Percentiles rank a stretch among this genome's conserved stretches.
Evolutionary conservation across 176 grass and related monocot species (phyloP).

Genomic region (Elaeis guineensis): DNA sequence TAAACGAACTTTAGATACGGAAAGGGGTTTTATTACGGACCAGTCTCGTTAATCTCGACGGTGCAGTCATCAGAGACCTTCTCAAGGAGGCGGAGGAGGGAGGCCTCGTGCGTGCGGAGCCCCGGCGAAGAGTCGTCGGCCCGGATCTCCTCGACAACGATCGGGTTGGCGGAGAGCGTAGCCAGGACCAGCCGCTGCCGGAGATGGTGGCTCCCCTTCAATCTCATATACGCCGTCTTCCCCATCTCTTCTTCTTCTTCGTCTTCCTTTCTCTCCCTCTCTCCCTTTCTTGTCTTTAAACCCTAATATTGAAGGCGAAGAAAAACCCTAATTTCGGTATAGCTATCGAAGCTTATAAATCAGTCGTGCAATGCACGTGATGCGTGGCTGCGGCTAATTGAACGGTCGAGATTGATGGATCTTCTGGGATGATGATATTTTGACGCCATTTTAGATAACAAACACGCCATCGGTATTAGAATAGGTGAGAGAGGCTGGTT

Average conservation of each 20-base stretch:
- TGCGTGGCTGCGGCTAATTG: too few species aligned
- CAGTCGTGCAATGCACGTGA: too few species aligned
- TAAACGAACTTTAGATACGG: background rate
- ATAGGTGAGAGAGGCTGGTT: too few species aligned
- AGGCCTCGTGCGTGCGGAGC: slow-evolving; percentile 62
- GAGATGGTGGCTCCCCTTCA: slow-evolving; percentile 54
- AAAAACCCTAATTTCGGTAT: too few species aligned
- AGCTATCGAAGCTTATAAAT: too few species aligned
- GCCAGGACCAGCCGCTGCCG: slow-evolving; percentile 78
- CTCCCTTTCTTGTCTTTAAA: background rate
- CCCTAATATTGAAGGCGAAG: background rate
- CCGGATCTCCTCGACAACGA: slow-evolving; percentile 70
- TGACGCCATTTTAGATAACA: too few species aligned
- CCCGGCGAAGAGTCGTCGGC: slow-evolving; percentile 52
- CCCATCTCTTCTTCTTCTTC: slow-evolving; percentile 20
- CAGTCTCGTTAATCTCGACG: slow-evolving; percentile 75
- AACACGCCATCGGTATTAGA: too few species aligned
- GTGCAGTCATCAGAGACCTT: slow-evolving; percentile 64
- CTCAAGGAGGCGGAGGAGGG: slow-evolving; percentile 72
- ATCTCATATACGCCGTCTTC: slow-evolving; percentile 20
- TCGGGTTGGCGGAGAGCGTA: slow-evolving; percentile 46
- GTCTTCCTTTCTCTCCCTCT: background rate
- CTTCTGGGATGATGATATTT: too few species aligned
- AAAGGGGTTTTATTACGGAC: background rate
- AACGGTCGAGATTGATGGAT: too few species aligned